Base-by-base conservation (phyloP, 169 alveolate genomes). In the Cryptosporidium felis region DNA sequence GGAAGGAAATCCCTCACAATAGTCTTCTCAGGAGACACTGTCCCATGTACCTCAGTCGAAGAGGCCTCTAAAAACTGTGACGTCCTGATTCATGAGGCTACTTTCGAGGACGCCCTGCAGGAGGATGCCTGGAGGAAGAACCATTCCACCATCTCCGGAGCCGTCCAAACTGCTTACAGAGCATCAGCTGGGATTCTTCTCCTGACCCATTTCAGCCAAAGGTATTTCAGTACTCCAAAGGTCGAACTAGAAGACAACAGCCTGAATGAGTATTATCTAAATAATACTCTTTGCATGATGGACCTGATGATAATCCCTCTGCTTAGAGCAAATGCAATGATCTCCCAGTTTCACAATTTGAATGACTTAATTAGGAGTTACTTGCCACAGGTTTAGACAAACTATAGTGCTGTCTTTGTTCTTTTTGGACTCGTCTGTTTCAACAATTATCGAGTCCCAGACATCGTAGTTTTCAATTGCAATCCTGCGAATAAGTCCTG, bases 1-100 rank as follows among this genome's bases (percentile, higher is more conserved):
- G 60, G 21, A 32, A 51, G 51, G 67, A 62, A 28, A 49, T 46
- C 18, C 79, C 85, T 40, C 41, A 91, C 92, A 46, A 61, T 95
- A 18, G 96, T 94, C 5, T 95, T 92, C 79, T 94, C 97, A 42
- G 98, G 97, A 32, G 98, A 95, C 85, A 94, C 98, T 40, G 63
- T 42, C 1, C 98, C 98, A 0, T 94, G 96, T 88, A 89, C 82
- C 51, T 91, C 90, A 80, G 90, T 94, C 46, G 92, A 89, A 62
- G 82, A 60, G 42, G 91, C 90, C 62, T 92, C 97, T 18, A 90
- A 80, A 82, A 82, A 90, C 53, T 93, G 96, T 34, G 93, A 95
- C 46, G 62, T 94, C 14, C 94, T 95, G 82, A 94, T 95, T 32
- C 98, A 95, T 80, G 98, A 95, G 80, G 96, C 97, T 5, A 93